Base-by-base conservation (phyloP, 2,329 filamentous ascomycete species). In the Sporothrix globosa region DNA sequence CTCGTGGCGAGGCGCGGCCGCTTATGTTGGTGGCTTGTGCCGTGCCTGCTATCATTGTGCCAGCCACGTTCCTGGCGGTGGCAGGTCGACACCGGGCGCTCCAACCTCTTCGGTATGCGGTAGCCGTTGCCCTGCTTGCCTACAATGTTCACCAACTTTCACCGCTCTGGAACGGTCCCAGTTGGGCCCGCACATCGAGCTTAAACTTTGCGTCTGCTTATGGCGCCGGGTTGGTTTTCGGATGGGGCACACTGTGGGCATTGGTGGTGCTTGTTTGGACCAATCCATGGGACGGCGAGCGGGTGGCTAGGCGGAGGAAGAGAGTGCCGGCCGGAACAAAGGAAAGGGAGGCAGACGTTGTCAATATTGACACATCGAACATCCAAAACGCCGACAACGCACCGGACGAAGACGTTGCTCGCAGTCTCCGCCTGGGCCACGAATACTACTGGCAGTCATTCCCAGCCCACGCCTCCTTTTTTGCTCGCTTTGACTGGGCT, bases 361-460 rank as follows among this genome's bases (percentile, higher is more conserved):
- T 34, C 34, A 34, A 39, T 21, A 9, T 17, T 14, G 54, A 60
- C 17, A 21, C 60, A 7, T 4, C 3, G 10, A 14, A 5, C 19
- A 9, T 13, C 3, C 54, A 58, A 41, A 27, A 63, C 2, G n/a
- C 7, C 9, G 46, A 48, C 10, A 76, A 78, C 48, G 77, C 77
- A 68, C 76, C 75, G 61, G 70, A 72, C 30, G 65, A 72, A 10
- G 71, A 72, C 39, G 66, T 78, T 30, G 74, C 74, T 7, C 61
- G 61, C 39, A 73, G 74, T 61, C 73, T 77, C 2, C 75, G 80
- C 21, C 75, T 80, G 11, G 73, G 72, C 44, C 79, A 80, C 60
- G 82, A 86, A 70, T 89, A 88, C 70, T 83, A 85, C 74, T 90
- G 88, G 88, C 84, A 90, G 76, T 78, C 82, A 0, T 90, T 85